phyloP scores from a whole-genome alignment of 2,329 filamentous ascomycete species.

The Penicillium griseofulvum region DNA sequence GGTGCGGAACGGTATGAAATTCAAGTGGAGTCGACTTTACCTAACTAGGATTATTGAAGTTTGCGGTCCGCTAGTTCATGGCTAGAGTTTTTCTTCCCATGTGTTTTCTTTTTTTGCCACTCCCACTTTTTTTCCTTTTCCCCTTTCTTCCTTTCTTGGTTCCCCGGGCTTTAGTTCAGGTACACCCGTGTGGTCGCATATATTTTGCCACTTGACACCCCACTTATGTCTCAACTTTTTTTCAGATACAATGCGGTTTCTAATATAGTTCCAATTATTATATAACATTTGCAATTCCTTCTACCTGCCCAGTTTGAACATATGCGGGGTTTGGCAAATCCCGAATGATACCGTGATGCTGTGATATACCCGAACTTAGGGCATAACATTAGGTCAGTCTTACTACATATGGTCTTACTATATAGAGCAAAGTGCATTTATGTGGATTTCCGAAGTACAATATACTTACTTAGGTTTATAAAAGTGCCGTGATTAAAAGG shows the following conservation, averaged over 20 bases:
- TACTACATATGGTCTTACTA: slow-evolving; percentile 1
- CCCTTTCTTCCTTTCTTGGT: slow-evolving; percentile 5
- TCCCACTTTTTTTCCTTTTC: slow-evolving; percentile 7
- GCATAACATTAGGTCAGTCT: background rate
- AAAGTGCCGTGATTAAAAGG: background rate
- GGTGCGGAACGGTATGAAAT: slow-evolving; percentile 22
- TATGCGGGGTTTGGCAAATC: background rate
- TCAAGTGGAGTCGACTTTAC: slow-evolving; percentile 14
- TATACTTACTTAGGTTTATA: background rate
- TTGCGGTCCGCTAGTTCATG: slow-evolving; percentile 18
- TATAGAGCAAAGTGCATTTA: background rate
- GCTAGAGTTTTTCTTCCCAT: slow-evolving; percentile 19
- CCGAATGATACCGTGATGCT: background rate
- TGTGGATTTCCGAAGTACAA: background rate
- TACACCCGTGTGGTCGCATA: slow-evolving; percentile 9
- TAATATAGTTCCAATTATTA: background rate
- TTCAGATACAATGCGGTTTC: background rate
- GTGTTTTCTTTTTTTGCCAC: slow-evolving; percentile 12
- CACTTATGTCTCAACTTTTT: background rate
- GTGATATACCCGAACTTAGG: background rate
- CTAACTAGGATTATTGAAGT: slow-evolving; percentile 23
- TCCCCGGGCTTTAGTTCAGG: slow-evolving; percentile 9
- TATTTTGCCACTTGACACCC: slow-evolving; percentile 2
- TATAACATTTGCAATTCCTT: background rate
- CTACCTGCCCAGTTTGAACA: background rate